Evolutionary conservation across 164 flowering plant species (phyloP).

Genomic region (Magnolia changhungtana): DNA sequence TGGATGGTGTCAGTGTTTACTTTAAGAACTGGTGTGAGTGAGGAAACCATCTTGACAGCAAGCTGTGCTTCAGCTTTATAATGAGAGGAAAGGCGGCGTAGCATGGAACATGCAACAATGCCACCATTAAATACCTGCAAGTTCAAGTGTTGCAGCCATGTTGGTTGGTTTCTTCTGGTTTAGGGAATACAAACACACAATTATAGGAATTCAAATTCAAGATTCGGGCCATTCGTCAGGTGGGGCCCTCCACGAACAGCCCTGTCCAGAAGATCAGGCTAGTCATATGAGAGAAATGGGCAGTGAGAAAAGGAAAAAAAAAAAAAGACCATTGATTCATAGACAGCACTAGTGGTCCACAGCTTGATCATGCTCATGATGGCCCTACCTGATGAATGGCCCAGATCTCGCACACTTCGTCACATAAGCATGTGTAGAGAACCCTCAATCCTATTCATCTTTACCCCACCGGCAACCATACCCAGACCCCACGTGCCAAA

Average conservation of each 20-base stretch:
- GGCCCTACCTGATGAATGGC: too few species aligned
- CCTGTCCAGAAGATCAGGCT: background rate
- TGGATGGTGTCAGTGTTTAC: too few species aligned
- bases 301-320: background rate
- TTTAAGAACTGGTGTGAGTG: constrained; percentile 38
- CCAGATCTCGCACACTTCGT: too few species aligned
- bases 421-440: too few species aligned
- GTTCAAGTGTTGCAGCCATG: background rate
- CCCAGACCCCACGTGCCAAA: too few species aligned
- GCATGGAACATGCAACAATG: constrained; percentile 77
- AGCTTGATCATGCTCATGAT: too few species aligned
- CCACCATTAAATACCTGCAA: constrained; percentile 73
- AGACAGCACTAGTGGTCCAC: too few species aligned
- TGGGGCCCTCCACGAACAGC: background rate
- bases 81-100: constrained; percentile 57
- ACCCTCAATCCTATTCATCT: too few species aligned
- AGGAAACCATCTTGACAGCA: constrained; percentile 57
- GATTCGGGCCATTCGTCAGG: background rate
- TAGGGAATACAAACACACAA: background rate
- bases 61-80: constrained; percentile 47
- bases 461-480: too few species aligned
- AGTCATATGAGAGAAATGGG: background rate
- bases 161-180: background rate
- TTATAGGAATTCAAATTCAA: background rate
- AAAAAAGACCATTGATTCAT: background rate